Base-by-base conservation (phyloP, 192 early-diverging fungal genomes). In the Coemansia sp. region DNA sequence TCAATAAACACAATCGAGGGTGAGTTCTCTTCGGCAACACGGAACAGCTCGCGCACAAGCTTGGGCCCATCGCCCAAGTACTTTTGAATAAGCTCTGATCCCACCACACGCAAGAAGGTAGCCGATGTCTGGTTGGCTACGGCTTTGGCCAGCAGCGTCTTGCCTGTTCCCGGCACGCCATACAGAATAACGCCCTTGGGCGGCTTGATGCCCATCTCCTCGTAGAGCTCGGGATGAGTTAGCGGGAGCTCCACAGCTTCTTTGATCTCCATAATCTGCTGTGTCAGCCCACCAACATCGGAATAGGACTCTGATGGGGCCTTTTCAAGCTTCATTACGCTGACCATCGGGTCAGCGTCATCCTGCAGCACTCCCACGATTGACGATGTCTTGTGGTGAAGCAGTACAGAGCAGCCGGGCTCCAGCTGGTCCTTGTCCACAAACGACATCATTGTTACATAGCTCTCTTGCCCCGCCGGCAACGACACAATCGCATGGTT, bases 1-100 rank as follows among this genome's bases (percentile, higher is more conserved):
- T 98, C 96, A 73, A 98, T 98, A 70, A 99, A 97, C 53, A 99
- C 93, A 83, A 99, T 99, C 7, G 92, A 90, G 3, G 96, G 96
- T 11, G 94, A 84, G 54, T 96, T 92, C 58, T 99, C 94, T 54
- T 93, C 87, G 16, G 96, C 96, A 3, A 97, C 89, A 28, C 93
- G 82, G 88, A 99, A 99, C 15, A 97, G 75, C 67, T 99, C 96
- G 43, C 96, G 90, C 8, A 99, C 94, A 51, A 99, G 86, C 66
- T 94, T 94, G 44, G 96, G 95, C 12, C 96, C 96, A 62, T 99
- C 96, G 51, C 96, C 96, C 8, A 99, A 86, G 66, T 97, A 99
- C 80, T 96, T 97, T 82, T 99, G 94, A 72, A 99, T 95, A 62
- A 99, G 81, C 62, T 99, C 96, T 11, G 92, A 94, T 4, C 96